A percentile compares a stretch with the other conserved stretches of the same genome.
phyloP scores from a whole-genome alignment of 305 asterid species.

The Striga hermonthica region DNA sequence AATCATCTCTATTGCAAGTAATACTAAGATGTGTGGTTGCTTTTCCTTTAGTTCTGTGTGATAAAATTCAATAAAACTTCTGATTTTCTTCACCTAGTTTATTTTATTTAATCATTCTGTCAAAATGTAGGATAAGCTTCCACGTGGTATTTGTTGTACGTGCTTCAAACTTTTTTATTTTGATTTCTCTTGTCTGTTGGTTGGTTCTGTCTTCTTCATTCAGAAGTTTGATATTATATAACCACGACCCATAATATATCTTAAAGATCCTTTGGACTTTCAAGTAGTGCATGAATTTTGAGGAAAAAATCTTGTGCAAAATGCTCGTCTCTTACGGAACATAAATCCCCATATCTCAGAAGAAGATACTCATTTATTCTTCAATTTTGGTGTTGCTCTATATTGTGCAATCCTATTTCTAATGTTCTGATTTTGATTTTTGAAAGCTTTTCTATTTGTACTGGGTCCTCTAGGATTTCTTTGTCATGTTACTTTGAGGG shows the following conservation, averaged over 20 bases:
- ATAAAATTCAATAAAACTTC: neutral
- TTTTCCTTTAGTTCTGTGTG: neutral
- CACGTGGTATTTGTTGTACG: too few relatives aligned
- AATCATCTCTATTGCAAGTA: neutral
- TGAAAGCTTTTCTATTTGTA: neutral
- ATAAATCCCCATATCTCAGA: neutral
- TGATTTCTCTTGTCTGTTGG: neutral
- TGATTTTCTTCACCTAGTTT: neutral
- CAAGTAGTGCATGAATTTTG: conserved; percentile 13
- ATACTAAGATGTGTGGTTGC: neutral
- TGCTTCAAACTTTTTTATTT: too few relatives aligned
- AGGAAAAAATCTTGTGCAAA: neutral
- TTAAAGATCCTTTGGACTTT: too few relatives aligned
- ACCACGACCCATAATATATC: too few relatives aligned
- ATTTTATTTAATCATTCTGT: neutral
- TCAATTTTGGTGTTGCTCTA: conserved; percentile 4
- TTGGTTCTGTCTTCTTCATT: conserved; percentile 5
- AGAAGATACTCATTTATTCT: conserved; percentile 6
- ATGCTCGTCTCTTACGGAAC: neutral
- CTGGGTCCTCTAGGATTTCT: neutral
- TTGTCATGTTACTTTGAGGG: neutral
- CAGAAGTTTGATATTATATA: neutral
- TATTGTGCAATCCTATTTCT: neutral
- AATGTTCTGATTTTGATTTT: neutral
- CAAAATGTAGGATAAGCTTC: neutral